A percentile compares a stretch with the other conserved stretches of the same genome.
Evolutionary conservation across 192 early-diverging fungal genomes (phyloP).

Genomic region (Geranomyces michiganensis): DNA sequence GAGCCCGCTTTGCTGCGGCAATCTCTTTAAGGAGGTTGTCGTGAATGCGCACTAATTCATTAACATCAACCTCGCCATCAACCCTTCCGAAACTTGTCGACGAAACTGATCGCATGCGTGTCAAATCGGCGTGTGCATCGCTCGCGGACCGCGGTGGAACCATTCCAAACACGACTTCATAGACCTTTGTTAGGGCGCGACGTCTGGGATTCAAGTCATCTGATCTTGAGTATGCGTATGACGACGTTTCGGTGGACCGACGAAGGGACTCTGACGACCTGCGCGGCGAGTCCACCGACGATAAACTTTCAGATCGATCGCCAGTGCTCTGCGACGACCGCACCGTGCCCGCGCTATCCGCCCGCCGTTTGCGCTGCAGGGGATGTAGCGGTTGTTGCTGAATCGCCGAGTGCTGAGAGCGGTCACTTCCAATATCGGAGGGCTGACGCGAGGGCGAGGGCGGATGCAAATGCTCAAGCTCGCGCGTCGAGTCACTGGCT

Average conservation of each 20-base stretch:
- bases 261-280: not conserved
- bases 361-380: not conserved
- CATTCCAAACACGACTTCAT: conserved; percentile 11
- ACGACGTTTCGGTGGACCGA: not conserved
- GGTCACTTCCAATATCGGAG: not conserved
- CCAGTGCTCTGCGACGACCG: not conserved
- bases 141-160: not conserved
- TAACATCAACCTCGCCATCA: not conserved
- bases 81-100: not conserved
- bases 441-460: not conserved
- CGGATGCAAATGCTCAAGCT: not conserved
- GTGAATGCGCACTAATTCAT: conserved; percentile 13
- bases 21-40: conserved; percentile 3
- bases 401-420: not conserved
- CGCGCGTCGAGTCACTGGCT: not conserved
- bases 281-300: not conserved
- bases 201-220: not conserved
- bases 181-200: not conserved
- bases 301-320: not conserved
- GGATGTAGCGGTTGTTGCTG: not conserved
- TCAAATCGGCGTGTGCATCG: not conserved
- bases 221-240: not conserved
- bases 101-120: not conserved
- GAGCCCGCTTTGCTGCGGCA: not conserved
- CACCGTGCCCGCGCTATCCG: not conserved